Conservation (phyloP, 345 rosid species). For the Euclidium syriacum region DNA sequence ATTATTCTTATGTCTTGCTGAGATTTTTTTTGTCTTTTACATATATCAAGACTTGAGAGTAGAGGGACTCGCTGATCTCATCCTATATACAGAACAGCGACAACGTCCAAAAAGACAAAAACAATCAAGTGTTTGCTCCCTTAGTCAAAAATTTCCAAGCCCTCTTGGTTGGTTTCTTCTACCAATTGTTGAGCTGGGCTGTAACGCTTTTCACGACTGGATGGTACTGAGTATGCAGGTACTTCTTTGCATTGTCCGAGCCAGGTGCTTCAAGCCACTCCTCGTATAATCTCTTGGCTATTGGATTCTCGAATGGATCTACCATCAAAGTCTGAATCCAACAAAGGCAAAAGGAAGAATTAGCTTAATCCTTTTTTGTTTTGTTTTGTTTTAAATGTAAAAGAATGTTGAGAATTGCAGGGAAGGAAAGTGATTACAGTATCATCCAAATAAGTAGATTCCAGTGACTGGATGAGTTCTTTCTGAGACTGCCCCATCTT, state of each 20-base stretch:
- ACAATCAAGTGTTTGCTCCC: background rate
- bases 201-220: constrained; percentile 73
- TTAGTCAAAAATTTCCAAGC: background rate
- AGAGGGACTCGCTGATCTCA: background rate
- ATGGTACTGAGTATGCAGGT: constrained; percentile 80
- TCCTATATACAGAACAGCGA: background rate
- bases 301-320: constrained; percentile 73
- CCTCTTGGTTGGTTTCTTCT: constrained; percentile 13
- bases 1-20: background rate
- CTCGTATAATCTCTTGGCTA: constrained; percentile 54
- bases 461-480: constrained; percentile 61
- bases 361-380: too few species aligned
- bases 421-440: constrained; percentile 50
- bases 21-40: constrained; percentile 15
- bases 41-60: background rate
- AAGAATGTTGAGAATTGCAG: background rate
- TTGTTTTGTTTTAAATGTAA: background rate
- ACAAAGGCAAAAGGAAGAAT: too few species aligned
- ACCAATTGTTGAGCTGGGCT: constrained; percentile 81
- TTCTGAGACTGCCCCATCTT: constrained; percentile 71
- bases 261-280: constrained; percentile 94
- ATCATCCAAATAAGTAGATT: constrained; percentile 63
- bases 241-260: constrained; percentile 63
- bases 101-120: background rate
- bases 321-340: constrained; percentile 48